Conservation (phyloP, 1,284 basidiomycete genomes). For the Pyrrhoderma lamaoense region DNA sequence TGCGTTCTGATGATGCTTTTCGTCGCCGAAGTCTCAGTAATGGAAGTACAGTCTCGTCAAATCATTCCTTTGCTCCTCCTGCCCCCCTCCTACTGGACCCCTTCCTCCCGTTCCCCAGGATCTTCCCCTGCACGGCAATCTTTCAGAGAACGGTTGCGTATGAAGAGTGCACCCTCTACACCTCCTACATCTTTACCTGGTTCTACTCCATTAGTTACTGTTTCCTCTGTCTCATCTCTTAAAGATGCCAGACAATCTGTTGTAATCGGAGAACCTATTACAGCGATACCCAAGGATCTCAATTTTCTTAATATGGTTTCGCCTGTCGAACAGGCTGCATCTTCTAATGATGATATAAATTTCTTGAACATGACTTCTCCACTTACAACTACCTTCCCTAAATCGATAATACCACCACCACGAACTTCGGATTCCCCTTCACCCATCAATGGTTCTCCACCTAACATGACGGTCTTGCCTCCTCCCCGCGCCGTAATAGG, state of each 20-base stretch:
- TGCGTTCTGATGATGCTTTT: constrained; percentile 48
- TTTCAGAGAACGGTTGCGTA: constrained; percentile 53
- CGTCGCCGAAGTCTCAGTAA: constrained; percentile 36
- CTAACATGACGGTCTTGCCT: constrained; percentile 43
- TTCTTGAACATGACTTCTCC: constrained; percentile 18
- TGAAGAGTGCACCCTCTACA: constrained; percentile 49
- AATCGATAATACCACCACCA: constrained; percentile 9
- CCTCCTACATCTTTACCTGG: constrained; percentile 19
- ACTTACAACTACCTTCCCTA: constrained; percentile 7
- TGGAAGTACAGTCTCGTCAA: constrained; percentile 24
- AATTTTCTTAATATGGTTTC: constrained; percentile 49
- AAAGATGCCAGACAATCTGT: constrained; percentile 23
- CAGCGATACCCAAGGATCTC: constrained; percentile 45
- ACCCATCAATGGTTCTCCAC: constrained; percentile 30
- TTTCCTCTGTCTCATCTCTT: constrained; percentile 15
- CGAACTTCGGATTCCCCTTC: constrained; percentile 23
- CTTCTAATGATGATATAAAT: constrained; percentile 21
- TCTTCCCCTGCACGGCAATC: constrained; percentile 33
- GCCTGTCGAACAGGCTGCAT: constrained; percentile 32
- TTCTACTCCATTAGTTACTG: constrained; percentile 16
- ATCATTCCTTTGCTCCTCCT: constrained; percentile 33
- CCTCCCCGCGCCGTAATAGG: constrained; percentile 56
- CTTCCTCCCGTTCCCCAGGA: constrained; percentile 27
- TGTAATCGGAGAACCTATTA: constrained; percentile 55
- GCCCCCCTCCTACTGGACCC: constrained; percentile 38